These are phyloP conservation scores for Solanum arcanum DNA, from an alignment of 257 asterid species.

Conservation along the genomic window DNA sequence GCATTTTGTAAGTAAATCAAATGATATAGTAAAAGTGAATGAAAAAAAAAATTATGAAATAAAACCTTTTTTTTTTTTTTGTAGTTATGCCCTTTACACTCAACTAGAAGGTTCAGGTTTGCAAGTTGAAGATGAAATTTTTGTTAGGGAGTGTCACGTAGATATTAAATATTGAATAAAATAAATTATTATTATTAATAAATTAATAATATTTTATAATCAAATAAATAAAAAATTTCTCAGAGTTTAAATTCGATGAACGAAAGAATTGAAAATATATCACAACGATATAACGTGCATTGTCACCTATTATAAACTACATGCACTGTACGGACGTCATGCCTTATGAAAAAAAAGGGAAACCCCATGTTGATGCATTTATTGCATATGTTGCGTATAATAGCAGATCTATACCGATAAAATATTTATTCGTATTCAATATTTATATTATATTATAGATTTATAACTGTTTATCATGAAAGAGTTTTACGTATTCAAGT, in stretches of 20 bases:
- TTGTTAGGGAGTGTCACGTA: not conserved
- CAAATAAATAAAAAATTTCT: not conserved
- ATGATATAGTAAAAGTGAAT: too few species aligned
- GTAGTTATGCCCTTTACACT: not conserved
- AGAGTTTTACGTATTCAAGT: not conserved
- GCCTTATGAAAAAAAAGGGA: not conserved
- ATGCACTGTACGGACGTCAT: not conserved
- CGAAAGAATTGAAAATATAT: not conserved
- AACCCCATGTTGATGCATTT: not conserved
- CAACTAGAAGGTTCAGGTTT: not conserved
- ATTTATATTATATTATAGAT: not conserved
- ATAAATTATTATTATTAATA: not conserved
- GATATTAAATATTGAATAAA: not conserved
- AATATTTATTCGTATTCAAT: not conserved
- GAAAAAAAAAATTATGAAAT: too few species aligned
- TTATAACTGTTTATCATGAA: not conserved
- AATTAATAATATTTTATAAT: not conserved
- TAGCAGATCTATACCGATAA: fast-evolving
- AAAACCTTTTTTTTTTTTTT: too few species aligned
- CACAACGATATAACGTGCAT: not conserved
- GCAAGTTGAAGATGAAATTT: not conserved
- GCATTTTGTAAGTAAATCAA: fast-evolving
- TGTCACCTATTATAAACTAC: not conserved
- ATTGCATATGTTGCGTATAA: not conserved
- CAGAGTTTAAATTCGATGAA: not conserved